Base-by-base conservation (phyloP, 257 asterid species). In the Craterostigma plantagineum region DNA sequence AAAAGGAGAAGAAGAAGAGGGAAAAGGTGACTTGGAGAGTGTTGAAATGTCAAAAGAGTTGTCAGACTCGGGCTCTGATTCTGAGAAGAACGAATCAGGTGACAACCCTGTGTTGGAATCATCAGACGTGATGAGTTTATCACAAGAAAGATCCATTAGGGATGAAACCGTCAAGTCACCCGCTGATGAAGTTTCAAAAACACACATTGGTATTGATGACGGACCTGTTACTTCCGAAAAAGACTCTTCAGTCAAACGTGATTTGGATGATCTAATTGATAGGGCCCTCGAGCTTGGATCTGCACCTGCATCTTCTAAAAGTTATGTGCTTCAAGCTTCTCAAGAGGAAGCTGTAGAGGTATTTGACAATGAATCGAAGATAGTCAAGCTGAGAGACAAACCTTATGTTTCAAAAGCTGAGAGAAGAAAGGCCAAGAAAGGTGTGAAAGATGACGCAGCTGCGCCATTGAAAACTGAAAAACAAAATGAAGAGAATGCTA, bases 271-370 rank as follows among this genome's bases (percentile, higher is more conserved):
- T 63, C 73, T 90, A 53, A 67, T 90, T 44, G 98, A 90, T 70
- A 79, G 68, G 75, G 86, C 93, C 54, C 98, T 90, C 54, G 86
- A 72, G 77, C 75, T 90, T 56, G 98, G 98, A 49, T 48, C 97
- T 69, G 61, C 79, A 41, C 65, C 79, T 54, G 58, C 71, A 42
- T 55, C 91, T 59, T 47, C 76, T 42, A 87, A 72, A 60, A 55
- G 43, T 23, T 76, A 65, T 54, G 93, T 77, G 30, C 60, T 66
- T 57, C 81, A 63, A 45, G 55, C 68, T 58, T 63, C 79, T 61
- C 50, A 48, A 41, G 66, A 47, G 47, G 78, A 54, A 57, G 14
- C 57, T 42, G 57, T 33, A 39, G 65, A 61, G 43, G 70, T 70
- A 46, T 63, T 49, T 17, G 48, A 63, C 49, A 46, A 46, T 46